Evolutionary conservation across 257 asterid genomes (phyloP).

Genomic region (Rhazya stricta): DNA sequence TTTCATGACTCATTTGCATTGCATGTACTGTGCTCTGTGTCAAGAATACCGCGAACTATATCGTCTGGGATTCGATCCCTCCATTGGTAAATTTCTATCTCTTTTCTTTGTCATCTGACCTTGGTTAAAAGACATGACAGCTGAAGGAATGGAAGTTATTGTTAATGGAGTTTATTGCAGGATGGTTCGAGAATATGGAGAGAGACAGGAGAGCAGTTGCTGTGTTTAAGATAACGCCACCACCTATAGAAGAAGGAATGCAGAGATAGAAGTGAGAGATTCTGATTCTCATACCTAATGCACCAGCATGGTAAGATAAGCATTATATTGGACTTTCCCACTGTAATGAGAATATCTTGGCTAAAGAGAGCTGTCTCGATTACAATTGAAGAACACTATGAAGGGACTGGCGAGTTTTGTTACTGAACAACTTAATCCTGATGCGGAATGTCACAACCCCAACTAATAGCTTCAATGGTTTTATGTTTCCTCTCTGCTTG

Average conservation of each 20-base stretch:
- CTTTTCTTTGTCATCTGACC: not conserved
- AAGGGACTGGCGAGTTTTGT: too few species aligned
- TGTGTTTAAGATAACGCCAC: slow-evolving; percentile 29
- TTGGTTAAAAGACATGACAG: too few species aligned
- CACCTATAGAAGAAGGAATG: slow-evolving; percentile 19
- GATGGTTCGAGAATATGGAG: slow-evolving; percentile 30
- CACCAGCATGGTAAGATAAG: not conserved
- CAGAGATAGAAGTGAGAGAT: slow-evolving; percentile 5
- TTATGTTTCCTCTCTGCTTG: too few species aligned
- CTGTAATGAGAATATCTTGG: too few species aligned
- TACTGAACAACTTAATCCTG: too few species aligned
- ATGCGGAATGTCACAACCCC: too few species aligned
- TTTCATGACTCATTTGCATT: slow-evolving; percentile 25
- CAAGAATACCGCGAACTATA: slow-evolving; percentile 37
- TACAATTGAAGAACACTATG: too few species aligned
- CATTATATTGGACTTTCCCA: too few species aligned
- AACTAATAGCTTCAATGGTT: too few species aligned
- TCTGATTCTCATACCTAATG: not conserved
- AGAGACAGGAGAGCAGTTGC: slow-evolving; percentile 30
- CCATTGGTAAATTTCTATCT: slow-evolving; percentile 19
- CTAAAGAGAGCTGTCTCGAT: too few species aligned
- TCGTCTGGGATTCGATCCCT: slow-evolving; percentile 32
- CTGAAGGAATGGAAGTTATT: too few species aligned
- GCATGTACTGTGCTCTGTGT: slow-evolving; percentile 28
- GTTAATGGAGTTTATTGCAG: slow-evolving; percentile 3